Conservation (phyloP, 441 rosid species). For the Aquilaria agallochum region DNA sequence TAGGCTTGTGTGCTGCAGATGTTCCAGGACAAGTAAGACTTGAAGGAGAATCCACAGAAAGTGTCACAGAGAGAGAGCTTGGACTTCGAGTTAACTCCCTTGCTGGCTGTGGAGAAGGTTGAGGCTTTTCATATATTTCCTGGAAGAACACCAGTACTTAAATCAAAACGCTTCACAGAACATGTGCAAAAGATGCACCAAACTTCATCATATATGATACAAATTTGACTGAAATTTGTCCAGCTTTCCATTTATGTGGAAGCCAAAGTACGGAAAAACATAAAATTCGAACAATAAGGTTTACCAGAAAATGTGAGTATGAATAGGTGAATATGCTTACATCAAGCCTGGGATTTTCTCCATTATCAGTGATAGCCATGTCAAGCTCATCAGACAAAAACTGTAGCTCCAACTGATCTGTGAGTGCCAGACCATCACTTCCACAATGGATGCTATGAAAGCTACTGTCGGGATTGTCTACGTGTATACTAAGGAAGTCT, state of each 20-base stretch:
- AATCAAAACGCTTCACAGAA: slow-evolving; percentile 19
- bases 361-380: slow-evolving; percentile 64
- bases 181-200: neutral
- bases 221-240: too few species aligned
- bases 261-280: neutral
- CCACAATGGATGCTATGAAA: slow-evolving; percentile 44
- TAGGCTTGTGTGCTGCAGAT: slow-evolving; percentile 54
- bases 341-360: slow-evolving; percentile 77
- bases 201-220: neutral
- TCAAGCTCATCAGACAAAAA: slow-evolving; percentile 81
- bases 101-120: slow-evolving; percentile 32
- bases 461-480: slow-evolving; percentile 40
- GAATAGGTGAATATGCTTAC: slow-evolving; percentile 33
- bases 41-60: slow-evolving; percentile 36
- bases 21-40: slow-evolving; percentile 41
- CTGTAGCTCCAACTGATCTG: slow-evolving; percentile 73
- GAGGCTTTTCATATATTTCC: slow-evolving; percentile 70
- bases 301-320: too few species aligned
- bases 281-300: too few species aligned
- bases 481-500: slow-evolving; percentile 47
- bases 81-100: slow-evolving; percentile 26
- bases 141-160: slow-evolving; percentile 23
- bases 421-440: slow-evolving; percentile 35
- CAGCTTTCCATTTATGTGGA: neutral
- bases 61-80: slow-evolving; percentile 27